Conservation (phyloP, 2,329 filamentous ascomycete species). For the Aspergillus tamarii region DNA sequence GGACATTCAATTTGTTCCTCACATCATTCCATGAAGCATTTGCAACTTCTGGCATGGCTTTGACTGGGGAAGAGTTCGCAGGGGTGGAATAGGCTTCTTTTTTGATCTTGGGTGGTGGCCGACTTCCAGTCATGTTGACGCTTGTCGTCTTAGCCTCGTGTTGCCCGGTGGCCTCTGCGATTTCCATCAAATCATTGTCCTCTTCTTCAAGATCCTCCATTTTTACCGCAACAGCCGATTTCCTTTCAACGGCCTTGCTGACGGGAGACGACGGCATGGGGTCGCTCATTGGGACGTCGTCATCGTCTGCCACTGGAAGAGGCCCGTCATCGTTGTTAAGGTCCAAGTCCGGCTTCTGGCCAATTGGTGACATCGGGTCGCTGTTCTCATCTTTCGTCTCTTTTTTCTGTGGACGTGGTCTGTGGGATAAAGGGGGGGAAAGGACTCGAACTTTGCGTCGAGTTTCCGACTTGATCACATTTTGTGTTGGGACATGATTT, state of each 20-base stretch:
- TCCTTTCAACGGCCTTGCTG: constrained; percentile 75
- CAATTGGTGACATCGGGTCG: constrained; percentile 49
- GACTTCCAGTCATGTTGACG: constrained; percentile 82
- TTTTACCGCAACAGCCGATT: constrained; percentile 59
- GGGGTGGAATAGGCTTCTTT: constrained; percentile 72
- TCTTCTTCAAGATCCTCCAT: constrained; percentile 71
- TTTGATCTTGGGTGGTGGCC: constrained; percentile 74
- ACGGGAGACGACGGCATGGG: constrained; percentile 84
- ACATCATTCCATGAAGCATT: constrained; percentile 90
- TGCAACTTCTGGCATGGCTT: constrained; percentile 61
- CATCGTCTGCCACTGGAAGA: constrained; percentile 63
- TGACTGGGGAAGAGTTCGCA: constrained; percentile 74
- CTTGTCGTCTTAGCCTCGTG: constrained; percentile 66
- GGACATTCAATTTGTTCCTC: constrained; percentile 81
- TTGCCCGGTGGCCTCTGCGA: constrained; percentile 73
- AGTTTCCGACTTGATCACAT: constrained; percentile 71
- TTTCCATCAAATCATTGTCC: constrained; percentile 82
- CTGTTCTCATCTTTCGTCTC: constrained; percentile 49
- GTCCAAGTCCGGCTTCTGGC: constrained; percentile 43
- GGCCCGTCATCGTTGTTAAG: constrained; percentile 62
- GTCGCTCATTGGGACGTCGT: constrained; percentile 84
- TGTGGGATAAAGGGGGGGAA: constrained; percentile 69
- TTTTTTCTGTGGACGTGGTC: constrained; percentile 56
- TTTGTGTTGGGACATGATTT: constrained; percentile 58
- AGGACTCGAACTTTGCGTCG: constrained; percentile 78